These are phyloP conservation scores for Fagopyrum esculentum DNA, from an alignment of 148 eudicot species.

Conservation along the genomic window DNA sequence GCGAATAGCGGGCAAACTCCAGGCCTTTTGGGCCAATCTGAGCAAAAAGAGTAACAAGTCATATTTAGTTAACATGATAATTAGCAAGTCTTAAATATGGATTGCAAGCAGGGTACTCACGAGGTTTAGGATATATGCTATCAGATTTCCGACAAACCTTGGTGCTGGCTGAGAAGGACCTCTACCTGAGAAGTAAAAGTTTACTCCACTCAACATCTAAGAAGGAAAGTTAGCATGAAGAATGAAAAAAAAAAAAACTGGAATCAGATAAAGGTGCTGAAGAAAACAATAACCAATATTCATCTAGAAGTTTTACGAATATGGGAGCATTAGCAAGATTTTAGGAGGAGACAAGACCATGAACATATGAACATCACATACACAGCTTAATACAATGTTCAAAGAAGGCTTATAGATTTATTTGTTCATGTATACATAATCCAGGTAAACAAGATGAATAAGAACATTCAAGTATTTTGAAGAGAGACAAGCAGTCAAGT, in stretches of 20 bases:
- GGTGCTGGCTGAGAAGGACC: slow-evolving; percentile 96
- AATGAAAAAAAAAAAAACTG: background rate
- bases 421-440: background rate
- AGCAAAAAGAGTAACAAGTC: slow-evolving; percentile 15
- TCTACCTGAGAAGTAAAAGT: slow-evolving; percentile 42
- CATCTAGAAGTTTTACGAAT: too few species aligned
- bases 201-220: background rate
- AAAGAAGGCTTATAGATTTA: background rate
- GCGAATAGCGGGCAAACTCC: slow-evolving; percentile 93
- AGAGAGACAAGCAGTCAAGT: background rate
- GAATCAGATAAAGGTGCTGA: too few species aligned
- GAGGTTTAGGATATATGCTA: slow-evolving; percentile 71
- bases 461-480: background rate
- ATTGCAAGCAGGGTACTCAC: slow-evolving; percentile 30
- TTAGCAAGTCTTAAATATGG: background rate
- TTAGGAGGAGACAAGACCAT: too few species aligned
- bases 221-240: background rate
- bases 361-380: background rate
- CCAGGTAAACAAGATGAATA: background rate
- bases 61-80: background rate
- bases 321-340: too few species aligned
- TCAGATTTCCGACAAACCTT: slow-evolving; percentile 72
- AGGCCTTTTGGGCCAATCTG: slow-evolving; percentile 98
- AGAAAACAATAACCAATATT: too few species aligned
- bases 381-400: background rate